Evolutionary conservation across 2,329 filamentous ascomycete species (phyloP), one percentile per base, ranked within the genome.

Genomic region (Westerdykella ornata): DNA sequence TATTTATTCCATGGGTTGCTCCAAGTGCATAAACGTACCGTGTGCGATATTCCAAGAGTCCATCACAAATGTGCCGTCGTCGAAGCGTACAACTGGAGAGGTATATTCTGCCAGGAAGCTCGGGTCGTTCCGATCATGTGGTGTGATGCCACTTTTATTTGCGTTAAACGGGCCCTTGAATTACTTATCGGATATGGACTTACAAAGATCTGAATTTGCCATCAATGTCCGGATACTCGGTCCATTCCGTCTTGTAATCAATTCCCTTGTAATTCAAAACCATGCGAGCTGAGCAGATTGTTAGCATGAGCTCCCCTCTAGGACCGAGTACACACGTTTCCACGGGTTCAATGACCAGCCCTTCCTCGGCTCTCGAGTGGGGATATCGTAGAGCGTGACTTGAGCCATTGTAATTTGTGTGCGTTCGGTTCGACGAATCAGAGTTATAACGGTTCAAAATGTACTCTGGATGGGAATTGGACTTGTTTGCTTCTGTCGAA

Each of bases 321-420:
- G 6, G 7, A 11, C 2, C 15, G 14, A n/a, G 15, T 20, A 59
- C 61, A 52, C 65, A 82, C 81, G 78, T 66, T 83, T 86, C 82
- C 81, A 86, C 1, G 82, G 76, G 57, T 86, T 87, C 35, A 77
- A 65, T 1, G 81, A 82, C 83, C 83, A 86, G 38, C 68, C 57
- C 6, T 64, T 65, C 30, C 67, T 60, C 13, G 67, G 68, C 15
- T 67, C 63, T 56, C 70, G 74, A 62, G 71, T 79, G 2, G 81
- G 76, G 2, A 86, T 61, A 57, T 86, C 82, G 50, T 78, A 84
- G 1, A 86, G 59, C 7, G 76, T 66, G 29, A 82, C 67, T 46
- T 70, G 57, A 20, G 57, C 42, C 43, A 65, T 61, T 42, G 44
- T 57, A 28, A 15, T 26, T 26, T 12, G 8, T 13, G 15, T 14